Base-by-base conservation (phyloP, 768 basidiomycete genomes). In the Pulveroboletus ravenelii region DNA sequence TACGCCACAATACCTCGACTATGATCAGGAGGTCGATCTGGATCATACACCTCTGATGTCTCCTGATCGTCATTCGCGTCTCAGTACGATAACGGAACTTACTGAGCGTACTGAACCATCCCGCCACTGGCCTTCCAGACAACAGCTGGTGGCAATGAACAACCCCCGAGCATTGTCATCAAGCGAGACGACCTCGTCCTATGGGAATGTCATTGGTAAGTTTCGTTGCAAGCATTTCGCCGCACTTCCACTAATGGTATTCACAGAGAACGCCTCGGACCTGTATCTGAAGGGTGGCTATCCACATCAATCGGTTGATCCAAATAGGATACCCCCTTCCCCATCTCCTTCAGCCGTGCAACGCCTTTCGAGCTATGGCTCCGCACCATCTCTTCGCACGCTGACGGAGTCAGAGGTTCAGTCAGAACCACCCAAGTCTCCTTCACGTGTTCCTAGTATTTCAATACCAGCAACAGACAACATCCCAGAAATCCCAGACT, bases 331-430 rank as follows among this genome's bases (percentile, higher is more conserved):
- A 49, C 75, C 78, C 18, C 77, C 81, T 17, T 87, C 87, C 12
- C 86, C 85, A 36, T 81, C 87, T 20, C 72, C 69, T 2, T 87
- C 86, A 18, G 86, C 87, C 15, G 59, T 85, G n/a, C 73, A 77
- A 34, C 72, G 78, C 29, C 71, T 87, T 30, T 81, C 85, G 12
- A 72, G 70, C 31, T 78, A 78, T 45, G 82, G 85, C 54, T 73
- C 75, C 46, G 73, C 79, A 7, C 81, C 81, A 34, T 82, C 83
- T 17, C 69, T 77, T 59, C 66, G 70, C 53, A 72, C 78, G 6
- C 74, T 74, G 32, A 67, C 77, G 15, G 67, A 69, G 44, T 68
- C 68, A 45, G 61, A 62, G 38, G 20, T 51, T 38, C 55, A 53
- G 65, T 69, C 66, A 51, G 68, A 55, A 31, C 57, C 62, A 51